Base-by-base conservation (phyloP, 345 rosid genomes). In the Excoecaria cochinchinensis region DNA sequence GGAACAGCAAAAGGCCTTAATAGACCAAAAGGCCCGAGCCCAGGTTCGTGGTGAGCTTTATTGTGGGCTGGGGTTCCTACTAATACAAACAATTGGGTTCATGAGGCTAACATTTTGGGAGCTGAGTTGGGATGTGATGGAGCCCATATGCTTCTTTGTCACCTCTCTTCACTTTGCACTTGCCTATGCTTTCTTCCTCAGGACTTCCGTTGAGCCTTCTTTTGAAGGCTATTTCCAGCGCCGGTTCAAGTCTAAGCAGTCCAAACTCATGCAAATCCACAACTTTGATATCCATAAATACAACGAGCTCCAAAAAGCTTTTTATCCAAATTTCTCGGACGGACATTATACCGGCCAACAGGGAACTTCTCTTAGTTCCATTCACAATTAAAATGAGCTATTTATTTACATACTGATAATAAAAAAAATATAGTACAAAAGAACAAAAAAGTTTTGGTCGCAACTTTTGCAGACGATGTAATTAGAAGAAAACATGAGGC, bases 101-200 rank as follows among this genome's bases (percentile, higher is more conserved):
- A 69, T 76, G 83, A 80, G 83, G 71, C 80, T 76, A 6, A 80
- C 83, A 3, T 80, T 80, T 56, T 80, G 83, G 83, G 83, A 80
- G 22, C 63, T 80, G 7, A 76, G 67, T 39, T 80, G 83, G 83
- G 83, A 80, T 53, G 83, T 80, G 6, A 80, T 76, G 83, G 77
- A 80, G 47, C 83, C 83, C 22, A 76, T 80, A 16, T 80, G 83
- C 22, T 80, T 61, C 71, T 76, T 73, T 24, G 80, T 76, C 60
- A 67, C 75, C 3, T 76, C 80, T 8, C 14, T 76, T 12, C 74
- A 80, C 59, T 80, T 69, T 10, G 77, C 71, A 0, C 57, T 76
- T 53, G 83, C 74, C 14, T 76, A 62, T 56, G 65, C 21, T 8
- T 80, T 80, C 66, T 80, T 80, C 66, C 71, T 80, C 3, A 52